Evolutionary conservation across 768 basidiomycete species (phyloP), one percentile per base, ranked within the genome.

Genomic region (Tricholoma sp.): DNA sequence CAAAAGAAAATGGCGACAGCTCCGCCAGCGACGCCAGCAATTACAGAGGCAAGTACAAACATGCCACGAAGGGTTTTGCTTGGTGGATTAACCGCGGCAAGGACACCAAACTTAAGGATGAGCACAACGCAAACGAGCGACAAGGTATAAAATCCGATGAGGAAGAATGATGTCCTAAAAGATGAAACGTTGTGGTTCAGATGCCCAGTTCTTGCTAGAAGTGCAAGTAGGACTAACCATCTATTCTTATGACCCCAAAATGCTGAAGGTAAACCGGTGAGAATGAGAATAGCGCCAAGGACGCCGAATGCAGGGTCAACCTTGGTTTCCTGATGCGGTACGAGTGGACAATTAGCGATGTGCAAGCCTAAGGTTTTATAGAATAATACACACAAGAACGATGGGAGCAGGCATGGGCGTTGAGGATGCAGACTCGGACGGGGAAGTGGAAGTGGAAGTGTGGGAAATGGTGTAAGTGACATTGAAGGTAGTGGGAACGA

Each of bases 201-300:
- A 27, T 27, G 24, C n/a, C n/a, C n/a, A 65, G 55, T 51, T 50
- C 47, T 47, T 49, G 58, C 50, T 61, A 59, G 54, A 60, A 21
- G 14, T 8, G 56, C 19, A 55, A 55, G 18, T 59, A 57, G 57
- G 41, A 75, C 81, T 41, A 66, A 89, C 94, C 95, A 96, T 80
- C 94, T 77, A 70, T 97, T 95, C 79, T 96, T 96, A 75, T 94
- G 93, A 19, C 95, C 95, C 74, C 91, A 86, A 63, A 93, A 92
- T 3, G 91, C 89, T 53, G 91, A 89, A 8, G 93, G 92, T 5
- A 95, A 76, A 49, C 95, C 95, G 8, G 91, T 93, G 50, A 97
- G 66, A 62, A 97, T 93, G 67, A 98, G 84, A 59, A 97, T 72
- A 4, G 83, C 89, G 49, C 95, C 95, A 14, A 94, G 79, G 29